Conservation (phyloP, 1,284 basidiomycete species). For the Irpex sp. region DNA sequence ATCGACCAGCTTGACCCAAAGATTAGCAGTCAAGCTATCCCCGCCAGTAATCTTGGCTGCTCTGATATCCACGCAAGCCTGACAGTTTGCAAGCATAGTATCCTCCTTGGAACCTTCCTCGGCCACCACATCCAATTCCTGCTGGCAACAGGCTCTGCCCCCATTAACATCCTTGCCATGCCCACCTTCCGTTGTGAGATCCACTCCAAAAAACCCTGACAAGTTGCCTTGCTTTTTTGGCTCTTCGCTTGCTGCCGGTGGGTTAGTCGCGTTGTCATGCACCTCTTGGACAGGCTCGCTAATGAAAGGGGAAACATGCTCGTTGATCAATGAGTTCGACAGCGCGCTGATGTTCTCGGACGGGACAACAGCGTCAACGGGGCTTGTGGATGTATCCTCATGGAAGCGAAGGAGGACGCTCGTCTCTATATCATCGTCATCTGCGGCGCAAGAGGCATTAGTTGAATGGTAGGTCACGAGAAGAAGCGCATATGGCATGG, state of each 20-base stretch:
- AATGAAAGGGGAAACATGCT: no score
- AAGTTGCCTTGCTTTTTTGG: neutral
- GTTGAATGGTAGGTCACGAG: no score
- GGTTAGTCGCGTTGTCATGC: no score
- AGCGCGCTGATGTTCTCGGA: no score
- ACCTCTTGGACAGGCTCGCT: no score
- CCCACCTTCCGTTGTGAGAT: constrained; percentile 5
- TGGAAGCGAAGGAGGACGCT: constrained; percentile 46
- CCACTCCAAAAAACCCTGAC: constrained; percentile 5
- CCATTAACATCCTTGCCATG: constrained; percentile 49
- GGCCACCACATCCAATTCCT: constrained; percentile 30
- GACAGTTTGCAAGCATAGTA: constrained; percentile 47
- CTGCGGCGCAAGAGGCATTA: constrained; percentile 32
- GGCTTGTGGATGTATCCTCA: constrained; percentile 2
- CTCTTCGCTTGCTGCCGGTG: neutral
- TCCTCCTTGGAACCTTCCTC: neutral
- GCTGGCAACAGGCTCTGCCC: constrained; percentile 44
- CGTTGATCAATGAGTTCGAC: no score
- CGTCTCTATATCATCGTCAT: constrained; percentile 78
- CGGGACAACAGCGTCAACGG: no score
- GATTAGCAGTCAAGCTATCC: neutral
- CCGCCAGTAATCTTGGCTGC: constrained; percentile 19
- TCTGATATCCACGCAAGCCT: constrained; percentile 48
- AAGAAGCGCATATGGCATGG: neutral
- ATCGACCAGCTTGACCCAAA: constrained; percentile 31